Percentiles rank a stretch among this genome's conserved stretches.
These are phyloP conservation scores for Polyporus arcularius DNA, from an alignment of 768 basidiomycete species.

Conservation along the genomic window DNA sequence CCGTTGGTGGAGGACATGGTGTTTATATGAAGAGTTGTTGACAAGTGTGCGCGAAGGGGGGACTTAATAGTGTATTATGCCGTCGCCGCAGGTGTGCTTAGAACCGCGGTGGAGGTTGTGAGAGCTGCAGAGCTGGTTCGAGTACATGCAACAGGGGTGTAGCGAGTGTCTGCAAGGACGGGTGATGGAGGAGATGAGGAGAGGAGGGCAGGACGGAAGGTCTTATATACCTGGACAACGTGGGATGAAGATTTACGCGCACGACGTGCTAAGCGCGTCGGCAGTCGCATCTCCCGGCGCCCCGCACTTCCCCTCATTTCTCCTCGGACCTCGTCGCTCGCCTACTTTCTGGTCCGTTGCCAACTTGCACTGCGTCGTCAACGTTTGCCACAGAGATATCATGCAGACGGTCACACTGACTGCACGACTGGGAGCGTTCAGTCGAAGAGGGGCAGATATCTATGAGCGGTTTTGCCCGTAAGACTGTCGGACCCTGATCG, in stretches of 20 bases:
- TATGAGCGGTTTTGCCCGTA: no score
- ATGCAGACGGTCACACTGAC: no score
- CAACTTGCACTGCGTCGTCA: no score
- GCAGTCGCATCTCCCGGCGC: background rate
- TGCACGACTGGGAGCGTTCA: no score
- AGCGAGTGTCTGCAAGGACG: background rate
- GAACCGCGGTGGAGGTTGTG: slow-evolving; percentile 88
- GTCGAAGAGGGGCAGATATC: no score
- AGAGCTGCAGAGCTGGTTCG: slow-evolving; percentile 86
- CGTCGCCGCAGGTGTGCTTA: slow-evolving; percentile 78
- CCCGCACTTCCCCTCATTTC: background rate
- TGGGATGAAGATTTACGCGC: background rate
- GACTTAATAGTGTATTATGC: slow-evolving; percentile 51
- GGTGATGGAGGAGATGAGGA: background rate
- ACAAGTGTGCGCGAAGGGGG: slow-evolving; percentile 4
- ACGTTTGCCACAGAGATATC: no score
- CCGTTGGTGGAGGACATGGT: slow-evolving; percentile 21
- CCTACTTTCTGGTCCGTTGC: no score
- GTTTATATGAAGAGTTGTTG: slow-evolving; percentile 5
- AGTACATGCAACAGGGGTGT: slow-evolving; percentile 76
- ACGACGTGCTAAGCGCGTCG: background rate
- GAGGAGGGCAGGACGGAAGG: background rate
- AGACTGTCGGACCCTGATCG: no score
- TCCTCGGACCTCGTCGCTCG: background rate
- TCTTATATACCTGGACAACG: slow-evolving; percentile 5